A percentile compares a stretch with the other conserved stretches of the same genome.
These are phyloP conservation scores for Microsporum ferrugineum DNA, from an alignment of 2,329 filamentous ascomycete genomes.

Conservation along the genomic window DNA sequence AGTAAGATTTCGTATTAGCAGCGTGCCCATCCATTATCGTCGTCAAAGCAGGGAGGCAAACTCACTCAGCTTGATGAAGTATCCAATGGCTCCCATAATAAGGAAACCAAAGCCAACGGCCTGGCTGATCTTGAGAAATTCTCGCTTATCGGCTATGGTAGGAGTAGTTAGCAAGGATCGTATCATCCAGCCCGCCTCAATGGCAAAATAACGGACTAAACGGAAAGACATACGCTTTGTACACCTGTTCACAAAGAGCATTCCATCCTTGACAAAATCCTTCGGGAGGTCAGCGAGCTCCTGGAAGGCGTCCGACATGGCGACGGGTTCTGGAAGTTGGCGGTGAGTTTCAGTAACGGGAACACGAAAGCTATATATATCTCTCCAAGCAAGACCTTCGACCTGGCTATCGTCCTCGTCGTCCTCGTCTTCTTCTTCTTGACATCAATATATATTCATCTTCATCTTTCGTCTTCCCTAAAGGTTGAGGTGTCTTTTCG, in stretches of 20 bases:
- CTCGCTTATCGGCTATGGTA: slow-evolving; percentile 43
- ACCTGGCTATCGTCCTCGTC: background rate
- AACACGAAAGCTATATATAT: background rate
- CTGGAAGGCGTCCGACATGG: slow-evolving; percentile 48
- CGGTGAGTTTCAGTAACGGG: background rate
- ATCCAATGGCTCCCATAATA: slow-evolving; percentile 50
- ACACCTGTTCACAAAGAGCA: slow-evolving; percentile 39
- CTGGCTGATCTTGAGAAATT: slow-evolving; percentile 51
- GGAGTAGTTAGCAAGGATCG: background rate
- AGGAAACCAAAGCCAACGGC: slow-evolving; percentile 50
- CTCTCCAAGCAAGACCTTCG: background rate
- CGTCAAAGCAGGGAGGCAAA: slow-evolving; percentile 7
- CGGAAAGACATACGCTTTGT: slow-evolving; percentile 31
- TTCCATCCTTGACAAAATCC: slow-evolving; percentile 42
- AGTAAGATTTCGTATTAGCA: background rate
- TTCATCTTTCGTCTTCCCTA: background rate
- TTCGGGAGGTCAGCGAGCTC: slow-evolving; percentile 49
- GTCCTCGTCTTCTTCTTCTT: background rate
- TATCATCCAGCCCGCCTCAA: slow-evolving; percentile 18
- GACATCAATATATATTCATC: background rate
- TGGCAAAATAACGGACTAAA: background rate
- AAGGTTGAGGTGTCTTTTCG: background rate
- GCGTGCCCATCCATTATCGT: background rate
- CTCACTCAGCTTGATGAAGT: slow-evolving; percentile 50
- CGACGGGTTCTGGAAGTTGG: slow-evolving; percentile 13